Base-by-base conservation (phyloP, 495 filamentous ascomycete species). In the Daldinia decipiens region DNA sequence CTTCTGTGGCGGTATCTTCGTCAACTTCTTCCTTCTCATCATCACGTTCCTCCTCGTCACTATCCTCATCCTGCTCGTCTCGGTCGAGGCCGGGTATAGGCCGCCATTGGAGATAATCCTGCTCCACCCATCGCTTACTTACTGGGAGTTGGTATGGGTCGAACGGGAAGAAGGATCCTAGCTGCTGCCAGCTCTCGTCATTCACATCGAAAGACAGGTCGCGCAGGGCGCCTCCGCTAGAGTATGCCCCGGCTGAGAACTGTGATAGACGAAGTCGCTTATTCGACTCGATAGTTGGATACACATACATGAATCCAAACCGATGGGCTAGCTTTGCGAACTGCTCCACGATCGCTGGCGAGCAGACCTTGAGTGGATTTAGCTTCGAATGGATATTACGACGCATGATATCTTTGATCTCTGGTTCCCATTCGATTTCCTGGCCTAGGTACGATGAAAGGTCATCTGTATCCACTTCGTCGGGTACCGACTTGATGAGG, bases 81-180 rank as follows among this genome's bases (percentile, higher is more conserved):
- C 74, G 80, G 38, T 84, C 84, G 5, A 97, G 78, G 2, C 94
- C 91, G 1, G 91, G 88, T 17, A 97, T 88, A 8, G 87, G 86
- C 50, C 87, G 87, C 95, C 95, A 99, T 63, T 90, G 83, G 21
- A 94, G 84, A 73, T 98, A 99, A 70, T 95, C 93, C 4, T 85
- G 85, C 54, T 92, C 87, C 54, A 99, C 74, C 95, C 96, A 98
- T 39, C 88, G 83, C 77, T 90, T 91, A 71, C 93, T 97, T 55
- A 87, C 83, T 0, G 93, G 95, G 12, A 98, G 83, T 67, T 92
- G 89, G 79, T 97, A 98, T 2, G 95, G 95, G 76, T 99, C 95
- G 74, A 99, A 99, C 1, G 96, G 95, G 78, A 98, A 98, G 78
- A 94, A 97, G 0, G 92, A 92, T 67, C 98, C 95, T 2, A 98